Evolutionary conservation across 345 rosid species (phyloP).

Genomic region (Eucalyptus paniculata): DNA sequence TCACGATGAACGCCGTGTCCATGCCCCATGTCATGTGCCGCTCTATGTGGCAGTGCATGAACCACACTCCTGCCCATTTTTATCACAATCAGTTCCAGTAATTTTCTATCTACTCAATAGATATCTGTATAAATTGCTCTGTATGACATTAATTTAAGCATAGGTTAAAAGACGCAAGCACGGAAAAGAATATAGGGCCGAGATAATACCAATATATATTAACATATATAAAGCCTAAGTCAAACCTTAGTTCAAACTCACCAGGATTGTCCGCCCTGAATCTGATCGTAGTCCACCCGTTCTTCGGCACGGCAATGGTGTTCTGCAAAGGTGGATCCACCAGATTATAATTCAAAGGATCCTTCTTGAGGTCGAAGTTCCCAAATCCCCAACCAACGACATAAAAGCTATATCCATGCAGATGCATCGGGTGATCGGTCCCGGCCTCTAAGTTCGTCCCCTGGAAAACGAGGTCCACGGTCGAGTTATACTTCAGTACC

Average conservation of each 20-base stretch:
- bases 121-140: too few relatives aligned
- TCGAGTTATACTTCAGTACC: background rate
- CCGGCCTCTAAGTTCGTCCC: slow-evolving; percentile 10
- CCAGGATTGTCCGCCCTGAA: slow-evolving; percentile 19
- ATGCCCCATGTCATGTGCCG: slow-evolving; percentile 25
- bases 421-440: slow-evolving; percentile 14
- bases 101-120: background rate
- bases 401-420: slow-evolving; percentile 13
- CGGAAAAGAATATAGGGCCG: too few relatives aligned
- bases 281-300: slow-evolving; percentile 19
- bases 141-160: too few relatives aligned
- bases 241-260: background rate
- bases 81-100: background rate
- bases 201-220: background rate
- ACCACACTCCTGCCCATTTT: slow-evolving; percentile 17
- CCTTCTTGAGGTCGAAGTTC: slow-evolving; percentile 3
- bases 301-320: slow-evolving; percentile 9
- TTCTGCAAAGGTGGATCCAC: slow-evolving; percentile 13
- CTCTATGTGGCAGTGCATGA: slow-evolving; percentile 27
- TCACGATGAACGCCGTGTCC: slow-evolving; percentile 13
- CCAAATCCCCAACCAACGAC: slow-evolving; percentile 11
- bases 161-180: too few relatives aligned
- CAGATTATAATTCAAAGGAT: slow-evolving; percentile 4
- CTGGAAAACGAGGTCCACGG: slow-evolving; percentile 11
- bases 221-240: background rate